Conservation (phyloP, 2,329 filamentous ascomycete genomes). For the Colletotrichum orchidophilum region DNA sequence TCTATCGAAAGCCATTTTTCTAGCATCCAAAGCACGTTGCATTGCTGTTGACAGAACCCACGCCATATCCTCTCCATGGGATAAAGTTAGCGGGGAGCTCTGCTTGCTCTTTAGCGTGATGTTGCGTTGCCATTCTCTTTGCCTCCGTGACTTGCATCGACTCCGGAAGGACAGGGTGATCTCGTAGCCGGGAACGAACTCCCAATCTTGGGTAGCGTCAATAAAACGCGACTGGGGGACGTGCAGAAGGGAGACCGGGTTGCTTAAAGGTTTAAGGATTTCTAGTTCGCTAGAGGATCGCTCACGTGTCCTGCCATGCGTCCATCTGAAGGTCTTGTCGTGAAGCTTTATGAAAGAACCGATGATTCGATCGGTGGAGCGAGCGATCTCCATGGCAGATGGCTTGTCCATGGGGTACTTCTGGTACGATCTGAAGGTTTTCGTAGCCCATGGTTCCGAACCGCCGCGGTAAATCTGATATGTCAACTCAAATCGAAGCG, state of each 20-base stretch:
- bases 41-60: conserved; percentile 54
- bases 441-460: conserved; percentile 50
- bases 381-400: conserved; percentile 55
- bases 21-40: conserved; percentile 50
- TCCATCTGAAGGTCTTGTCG: conserved; percentile 60
- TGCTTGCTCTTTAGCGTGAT: conserved; percentile 58
- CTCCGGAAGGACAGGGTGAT: conserved; percentile 57
- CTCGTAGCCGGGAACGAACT: conserved; percentile 59
- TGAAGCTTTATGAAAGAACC: conserved; percentile 60
- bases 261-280: conserved; percentile 51
- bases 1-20: conserved; percentile 52
- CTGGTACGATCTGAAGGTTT: conserved; percentile 61
- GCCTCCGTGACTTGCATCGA: conserved; percentile 46
- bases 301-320: conserved; percentile 52
- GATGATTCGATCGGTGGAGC: conserved; percentile 60
- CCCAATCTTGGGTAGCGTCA: conserved; percentile 55
- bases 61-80: conserved; percentile 57
- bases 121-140: conserved; percentile 48
- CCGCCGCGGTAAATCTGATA: conserved; percentile 56
- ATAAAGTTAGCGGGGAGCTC: conserved; percentile 56
- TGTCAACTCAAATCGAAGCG: conserved; percentile 58
- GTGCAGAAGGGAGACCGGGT: conserved; percentile 56
- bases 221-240: conserved; percentile 56
- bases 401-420: conserved; percentile 54
- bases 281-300: conserved; percentile 47